These are phyloP conservation scores for Smithsoniella earleae DNA, from an alignment of 163 green algal species.

Conservation along the genomic window DNA sequence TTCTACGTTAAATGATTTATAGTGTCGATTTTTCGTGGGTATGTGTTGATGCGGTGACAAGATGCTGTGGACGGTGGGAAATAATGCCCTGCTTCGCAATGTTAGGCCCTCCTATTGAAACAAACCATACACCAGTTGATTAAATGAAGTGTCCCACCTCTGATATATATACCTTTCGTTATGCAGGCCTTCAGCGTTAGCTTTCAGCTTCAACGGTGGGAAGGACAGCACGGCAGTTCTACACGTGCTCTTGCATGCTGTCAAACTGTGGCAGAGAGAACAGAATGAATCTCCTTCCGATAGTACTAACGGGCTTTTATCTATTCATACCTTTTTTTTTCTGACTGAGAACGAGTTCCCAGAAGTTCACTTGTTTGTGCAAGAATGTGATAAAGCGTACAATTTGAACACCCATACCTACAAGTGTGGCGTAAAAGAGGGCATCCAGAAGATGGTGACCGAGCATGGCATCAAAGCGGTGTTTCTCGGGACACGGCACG, in stretches of 20 bases:
- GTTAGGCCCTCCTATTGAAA: too few species aligned
- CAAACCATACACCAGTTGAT: too few species aligned
- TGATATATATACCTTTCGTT: background rate
- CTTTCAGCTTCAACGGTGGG: conserved; percentile 88
- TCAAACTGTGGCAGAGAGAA: background rate
- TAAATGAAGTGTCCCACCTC: too few species aligned
- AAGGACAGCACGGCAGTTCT: conserved; percentile 89
- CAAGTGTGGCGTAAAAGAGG: conserved; percentile 61
- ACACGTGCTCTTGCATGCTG: conserved; percentile 50
- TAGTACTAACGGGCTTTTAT: conserved; percentile 44
- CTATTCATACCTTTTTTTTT: conserved; percentile 74
- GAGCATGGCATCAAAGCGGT: conserved; percentile 55
- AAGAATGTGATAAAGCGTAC: conserved; percentile 41
- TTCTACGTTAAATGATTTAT: too few species aligned
- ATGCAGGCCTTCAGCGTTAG: conserved; percentile 46
- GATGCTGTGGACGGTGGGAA: too few species aligned
- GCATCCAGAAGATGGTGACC: conserved; percentile 54
- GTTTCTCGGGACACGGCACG: conserved; percentile 67
- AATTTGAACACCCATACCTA: conserved; percentile 51
- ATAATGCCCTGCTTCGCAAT: too few species aligned
- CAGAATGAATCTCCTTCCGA: too few species aligned
- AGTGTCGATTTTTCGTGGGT: too few species aligned
- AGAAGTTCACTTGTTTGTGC: conserved; percentile 65
- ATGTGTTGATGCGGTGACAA: too few species aligned
- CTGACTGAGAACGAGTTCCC: conserved; percentile 62